phyloP scores from a whole-genome alignment of 2,329 filamentous ascomycete species.

The Triangularia verruculosa region DNA sequence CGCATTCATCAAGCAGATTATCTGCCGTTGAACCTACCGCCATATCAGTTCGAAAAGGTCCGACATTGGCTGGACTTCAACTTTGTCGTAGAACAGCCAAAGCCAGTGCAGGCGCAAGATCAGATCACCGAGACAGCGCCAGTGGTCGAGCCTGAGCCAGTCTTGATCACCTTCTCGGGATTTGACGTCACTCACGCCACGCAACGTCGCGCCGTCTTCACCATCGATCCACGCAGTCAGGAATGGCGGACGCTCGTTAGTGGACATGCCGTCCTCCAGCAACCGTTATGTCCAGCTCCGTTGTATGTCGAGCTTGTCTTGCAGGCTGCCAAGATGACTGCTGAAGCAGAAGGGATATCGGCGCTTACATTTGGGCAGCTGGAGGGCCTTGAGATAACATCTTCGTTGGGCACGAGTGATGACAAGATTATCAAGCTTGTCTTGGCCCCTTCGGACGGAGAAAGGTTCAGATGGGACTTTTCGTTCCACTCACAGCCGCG shows the following conservation, averaged over 20 bases:
- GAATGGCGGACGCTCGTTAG: background rate
- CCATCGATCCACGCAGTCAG: background rate
- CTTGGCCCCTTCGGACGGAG: background rate
- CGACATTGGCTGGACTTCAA: slow-evolving; percentile 36
- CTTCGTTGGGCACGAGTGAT: background rate
- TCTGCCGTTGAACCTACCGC: slow-evolving; percentile 32
- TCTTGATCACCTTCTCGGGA: background rate
- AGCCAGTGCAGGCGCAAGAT: background rate
- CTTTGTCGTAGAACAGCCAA: background rate
- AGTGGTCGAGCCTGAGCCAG: background rate
- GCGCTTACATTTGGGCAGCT: background rate
- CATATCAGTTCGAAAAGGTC: slow-evolving; percentile 41
- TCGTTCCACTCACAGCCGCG: background rate
- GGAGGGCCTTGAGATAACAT: background rate
- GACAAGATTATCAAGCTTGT: background rate
- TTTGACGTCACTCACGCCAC: background rate
- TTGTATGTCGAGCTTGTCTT: background rate
- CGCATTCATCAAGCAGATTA: slow-evolving; percentile 28
- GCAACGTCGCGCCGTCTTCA: background rate
- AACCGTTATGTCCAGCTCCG: background rate
- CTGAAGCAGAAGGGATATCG: background rate
- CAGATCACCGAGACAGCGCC: background rate
- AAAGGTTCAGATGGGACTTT: background rate
- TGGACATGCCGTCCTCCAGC: background rate
- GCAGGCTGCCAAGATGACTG: background rate